Evolutionary conservation across 2,329 filamentous ascomycete species (phyloP), one percentile per base, ranked within the genome.

Genomic region (Exophiala calicioides): DNA sequence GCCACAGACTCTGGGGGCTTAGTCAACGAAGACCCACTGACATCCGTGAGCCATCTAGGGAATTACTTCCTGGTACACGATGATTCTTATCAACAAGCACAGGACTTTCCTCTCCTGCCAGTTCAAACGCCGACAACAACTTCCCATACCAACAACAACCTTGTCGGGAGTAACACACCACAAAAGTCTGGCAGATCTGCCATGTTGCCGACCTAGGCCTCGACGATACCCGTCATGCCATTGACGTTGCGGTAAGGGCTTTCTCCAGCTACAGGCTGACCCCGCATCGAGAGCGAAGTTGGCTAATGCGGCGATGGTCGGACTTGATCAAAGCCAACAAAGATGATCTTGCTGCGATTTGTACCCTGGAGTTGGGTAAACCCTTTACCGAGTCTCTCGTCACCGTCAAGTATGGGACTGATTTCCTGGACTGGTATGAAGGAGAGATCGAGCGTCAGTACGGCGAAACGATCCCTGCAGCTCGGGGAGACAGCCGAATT

Each of bases 301-400:
- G 26, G 35, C 43, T 56, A 6, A 44, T 58, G 35, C 48, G 51
- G 3, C 15, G 40, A 29, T 58, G 55, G 57, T 49, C 43, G 4
- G 47, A 58, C 19, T 33, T 53, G n/a, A 52, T 58, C 32, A 47
- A 50, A 26, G 50, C 27, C 31, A 55, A 55, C 37, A 50, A 36
- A 12, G 47, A 50, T 4, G 56, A 58, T 32, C 47, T 55, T 9
- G 53, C 56, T 68, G 74, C 68, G 37, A 67, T 82, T 34, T 72
- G 81, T 46, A 79, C 75, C 8, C 73, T 75, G 63, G 79, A 82
- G 64, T 80, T 81, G 55, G 80, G 78, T 9, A 82, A 82, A 64
- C 72, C 78, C 0, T 55, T 75, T 8, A 67, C 71, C 4, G 74
- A 78, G 51, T 70, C 76, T 0, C 66, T 66, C 44, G 72, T 68